These are phyloP conservation scores for Gilbertella persicaria DNA, from an alignment of 371 early-diverging fungal species.

Conservation along the genomic window DNA sequence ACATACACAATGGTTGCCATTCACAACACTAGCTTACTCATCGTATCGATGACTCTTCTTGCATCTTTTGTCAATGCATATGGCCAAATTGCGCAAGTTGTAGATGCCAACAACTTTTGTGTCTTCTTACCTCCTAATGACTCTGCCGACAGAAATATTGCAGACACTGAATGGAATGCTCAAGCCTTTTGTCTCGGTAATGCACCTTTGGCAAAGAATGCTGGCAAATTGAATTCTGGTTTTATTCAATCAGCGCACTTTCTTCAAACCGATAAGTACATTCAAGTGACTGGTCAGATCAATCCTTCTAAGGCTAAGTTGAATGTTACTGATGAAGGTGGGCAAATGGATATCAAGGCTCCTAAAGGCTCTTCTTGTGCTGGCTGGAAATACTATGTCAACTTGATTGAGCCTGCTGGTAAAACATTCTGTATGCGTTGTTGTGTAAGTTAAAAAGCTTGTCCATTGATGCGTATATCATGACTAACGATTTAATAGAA, in stretches of 20 bases:
- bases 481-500: no score
- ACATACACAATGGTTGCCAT: conserved; percentile 12
- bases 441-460: conserved; percentile 43
- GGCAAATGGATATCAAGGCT: conserved; percentile 52
- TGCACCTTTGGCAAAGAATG: conserved; percentile 37
- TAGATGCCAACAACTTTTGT: conserved; percentile 50
- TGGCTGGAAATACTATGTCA: conserved; percentile 53
- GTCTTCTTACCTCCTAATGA: conserved; percentile 55
- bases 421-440: conserved; percentile 56
- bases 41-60: conserved; percentile 11
- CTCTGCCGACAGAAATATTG: conserved; percentile 31
- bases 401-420: conserved; percentile 51
- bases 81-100: conserved; percentile 42
- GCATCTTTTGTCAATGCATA: conserved; percentile 25
- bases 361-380: conserved; percentile 49
- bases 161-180: conserved; percentile 55
- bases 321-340: conserved; percentile 46
- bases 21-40: conserved; percentile 4
- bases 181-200: conserved; percentile 54
- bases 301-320: conserved; percentile 44
- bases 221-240: conserved; percentile 36
- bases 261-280: conserved; percentile 41
- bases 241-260: conserved; percentile 53
- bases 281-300: conserved; percentile 60
- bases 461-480: no score